phyloP scores from a whole-genome alignment of 768 basidiomycete species.

The Leucocoprinus leucothites region DNA sequence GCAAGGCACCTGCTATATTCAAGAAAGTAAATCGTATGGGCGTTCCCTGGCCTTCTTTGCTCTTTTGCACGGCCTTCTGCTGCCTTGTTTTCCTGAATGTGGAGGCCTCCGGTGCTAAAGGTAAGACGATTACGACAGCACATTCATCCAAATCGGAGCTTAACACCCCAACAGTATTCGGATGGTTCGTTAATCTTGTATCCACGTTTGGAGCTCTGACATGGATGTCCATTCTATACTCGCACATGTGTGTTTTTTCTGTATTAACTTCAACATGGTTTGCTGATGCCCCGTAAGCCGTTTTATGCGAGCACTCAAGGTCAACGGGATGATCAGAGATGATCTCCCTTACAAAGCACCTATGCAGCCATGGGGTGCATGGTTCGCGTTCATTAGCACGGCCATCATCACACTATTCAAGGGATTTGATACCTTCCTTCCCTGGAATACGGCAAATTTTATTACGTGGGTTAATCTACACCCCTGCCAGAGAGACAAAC shows the following conservation, averaged over 20 bases:
- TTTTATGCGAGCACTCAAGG: constrained; percentile 43
- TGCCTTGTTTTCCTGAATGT: constrained; percentile 58
- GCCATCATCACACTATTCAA: constrained; percentile 57
- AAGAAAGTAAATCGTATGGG: constrained; percentile 40
- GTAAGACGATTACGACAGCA: constrained; percentile 23
- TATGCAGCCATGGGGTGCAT: constrained; percentile 61
- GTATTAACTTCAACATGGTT: neutral
- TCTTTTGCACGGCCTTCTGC: constrained; percentile 54
- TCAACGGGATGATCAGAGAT: constrained; percentile 39
- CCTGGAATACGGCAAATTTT: constrained; percentile 53
- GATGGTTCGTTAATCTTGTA: constrained; percentile 47
- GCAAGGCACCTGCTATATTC: constrained; percentile 46
- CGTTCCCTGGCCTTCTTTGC: constrained; percentile 49
- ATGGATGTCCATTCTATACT: constrained; percentile 52
- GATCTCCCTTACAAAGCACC: constrained; percentile 51
- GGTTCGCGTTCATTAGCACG: constrained; percentile 53
- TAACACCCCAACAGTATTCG: constrained; percentile 41
- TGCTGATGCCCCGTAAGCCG: constrained; percentile 20
- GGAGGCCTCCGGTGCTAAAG: constrained; percentile 45
- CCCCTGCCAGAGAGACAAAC: neutral
- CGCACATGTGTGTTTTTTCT: constrained; percentile 48
- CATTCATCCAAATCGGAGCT: no score
- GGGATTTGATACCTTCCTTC: constrained; percentile 48
- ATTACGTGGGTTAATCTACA: constrained; percentile 46
- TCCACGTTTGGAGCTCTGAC: constrained; percentile 47